Evolutionary conservation across 2,329 filamentous ascomycete genomes (phyloP).

Genomic region (Cercospora nicotianae): DNA sequence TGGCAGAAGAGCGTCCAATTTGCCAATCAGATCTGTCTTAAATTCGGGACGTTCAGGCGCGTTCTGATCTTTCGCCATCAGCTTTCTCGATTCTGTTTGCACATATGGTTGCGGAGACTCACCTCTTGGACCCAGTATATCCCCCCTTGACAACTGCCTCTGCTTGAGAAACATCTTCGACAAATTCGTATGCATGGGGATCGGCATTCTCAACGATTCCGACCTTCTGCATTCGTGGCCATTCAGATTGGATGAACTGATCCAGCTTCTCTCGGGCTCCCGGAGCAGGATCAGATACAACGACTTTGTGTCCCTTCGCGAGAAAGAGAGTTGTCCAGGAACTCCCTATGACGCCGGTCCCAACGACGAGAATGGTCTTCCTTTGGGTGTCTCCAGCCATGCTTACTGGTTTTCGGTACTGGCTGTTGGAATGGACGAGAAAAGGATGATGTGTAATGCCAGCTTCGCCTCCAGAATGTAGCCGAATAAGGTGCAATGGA

Average conservation of each 20-base stretch:
- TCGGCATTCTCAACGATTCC: slow-evolving; percentile 20
- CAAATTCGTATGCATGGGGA: slow-evolving; percentile 27
- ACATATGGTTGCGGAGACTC: slow-evolving; percentile 32
- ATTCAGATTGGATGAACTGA: slow-evolving; percentile 28
- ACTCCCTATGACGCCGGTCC: slow-evolving; percentile 44
- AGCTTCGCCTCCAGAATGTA: not conserved
- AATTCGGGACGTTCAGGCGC: slow-evolving; percentile 43
- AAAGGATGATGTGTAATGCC: not conserved
- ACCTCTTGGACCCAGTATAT: not conserved
- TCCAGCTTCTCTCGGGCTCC: slow-evolving; percentile 38
- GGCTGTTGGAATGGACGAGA: not conserved
- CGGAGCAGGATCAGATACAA: slow-evolving; percentile 45
- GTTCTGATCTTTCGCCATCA: slow-evolving; percentile 10
- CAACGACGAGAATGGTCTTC: slow-evolving; percentile 40
- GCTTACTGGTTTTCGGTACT: not conserved
- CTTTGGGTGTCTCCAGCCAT: slow-evolving; percentile 7
- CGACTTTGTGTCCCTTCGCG: slow-evolving; percentile 42
- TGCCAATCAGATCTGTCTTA: slow-evolving; percentile 42
- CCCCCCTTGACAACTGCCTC: not conserved
- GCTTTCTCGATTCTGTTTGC: slow-evolving; percentile 30
- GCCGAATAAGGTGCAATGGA: not conserved
- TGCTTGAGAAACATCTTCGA: slow-evolving; percentile 21
- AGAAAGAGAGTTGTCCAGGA: slow-evolving; percentile 47
- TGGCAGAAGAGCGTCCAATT: slow-evolving; percentile 38
- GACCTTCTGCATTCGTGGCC: slow-evolving; percentile 26